These are phyloP conservation scores for Yamadazyma membranifaciens DNA, from an alignment of 1,139 yeast species.

Conservation along the genomic window DNA sequence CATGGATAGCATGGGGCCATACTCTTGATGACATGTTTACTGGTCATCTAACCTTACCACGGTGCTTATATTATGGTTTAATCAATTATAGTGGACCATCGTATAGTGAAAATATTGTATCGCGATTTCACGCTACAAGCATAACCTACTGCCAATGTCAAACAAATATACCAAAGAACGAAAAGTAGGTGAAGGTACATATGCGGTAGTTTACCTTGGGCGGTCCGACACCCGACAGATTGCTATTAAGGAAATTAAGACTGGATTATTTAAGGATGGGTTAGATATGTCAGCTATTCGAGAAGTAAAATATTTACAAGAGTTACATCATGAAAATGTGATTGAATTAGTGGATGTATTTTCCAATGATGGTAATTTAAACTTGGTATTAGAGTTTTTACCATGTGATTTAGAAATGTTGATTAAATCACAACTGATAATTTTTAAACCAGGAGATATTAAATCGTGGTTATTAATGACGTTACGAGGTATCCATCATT, in stretches of 20 bases:
- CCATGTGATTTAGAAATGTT: conserved; percentile 91
- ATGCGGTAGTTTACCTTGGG: conserved; percentile 94
- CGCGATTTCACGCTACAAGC: too few relatives aligned
- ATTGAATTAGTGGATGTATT: conserved; percentile 88
- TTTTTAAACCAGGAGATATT: conserved; percentile 84
- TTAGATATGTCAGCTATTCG: conserved; percentile 96
- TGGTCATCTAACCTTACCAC: too few relatives aligned
- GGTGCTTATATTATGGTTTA: too few relatives aligned
- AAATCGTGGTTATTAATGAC: conserved; percentile 96
- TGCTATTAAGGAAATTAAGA: conserved; percentile 94
- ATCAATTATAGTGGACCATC: too few relatives aligned
- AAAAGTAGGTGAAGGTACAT: conserved; percentile 98
- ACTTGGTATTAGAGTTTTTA: conserved; percentile 83
- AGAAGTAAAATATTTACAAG: conserved; percentile 92
- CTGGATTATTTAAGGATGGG: conserved; percentile 93
- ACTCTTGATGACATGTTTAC: too few relatives aligned
- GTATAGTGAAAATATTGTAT: too few relatives aligned
- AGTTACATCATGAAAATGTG: conserved; percentile 76
- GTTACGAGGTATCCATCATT: conserved; percentile 88
- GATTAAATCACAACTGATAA: conserved; percentile 73
- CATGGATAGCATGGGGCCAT: too few relatives aligned
- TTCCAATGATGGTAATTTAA: conserved; percentile 56
- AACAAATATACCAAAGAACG: conserved; percentile 51
- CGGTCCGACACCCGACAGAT: conserved; percentile 60
- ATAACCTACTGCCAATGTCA: too few relatives aligned